Evolutionary conservation across 2,329 filamentous ascomycete species (phyloP).

Genomic region (Colletotrichum siamense): DNA sequence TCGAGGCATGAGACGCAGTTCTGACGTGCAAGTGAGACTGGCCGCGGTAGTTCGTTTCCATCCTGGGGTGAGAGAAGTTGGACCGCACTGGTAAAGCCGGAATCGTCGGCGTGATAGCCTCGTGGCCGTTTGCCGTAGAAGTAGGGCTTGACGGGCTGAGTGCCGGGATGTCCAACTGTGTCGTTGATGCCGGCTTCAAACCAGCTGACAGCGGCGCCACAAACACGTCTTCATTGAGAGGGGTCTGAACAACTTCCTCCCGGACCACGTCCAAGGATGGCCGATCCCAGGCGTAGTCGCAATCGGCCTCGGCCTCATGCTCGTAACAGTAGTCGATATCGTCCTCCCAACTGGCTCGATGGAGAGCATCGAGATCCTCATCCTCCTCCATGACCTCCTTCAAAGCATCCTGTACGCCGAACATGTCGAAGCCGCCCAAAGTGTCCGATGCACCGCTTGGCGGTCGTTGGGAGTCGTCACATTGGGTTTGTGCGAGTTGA

Average conservation of each 20-base stretch:
- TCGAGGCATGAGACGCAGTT: conserved; percentile 53
- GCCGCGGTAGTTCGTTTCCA: conserved; percentile 36
- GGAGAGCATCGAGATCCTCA: conserved; percentile 31
- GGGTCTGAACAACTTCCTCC: conserved; percentile 32
- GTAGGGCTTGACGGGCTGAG: conserved; percentile 55
- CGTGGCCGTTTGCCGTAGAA: conserved; percentile 44
- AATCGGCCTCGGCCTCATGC: conserved; percentile 70
- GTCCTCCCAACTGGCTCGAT: conserved; percentile 66
- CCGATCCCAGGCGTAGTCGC: conserved; percentile 70
- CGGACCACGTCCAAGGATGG: conserved; percentile 54
- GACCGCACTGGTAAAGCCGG: conserved; percentile 40
- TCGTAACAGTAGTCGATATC: conserved; percentile 76
- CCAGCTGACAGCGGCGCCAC: conserved; percentile 13
- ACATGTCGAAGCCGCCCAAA: conserved; percentile 49
- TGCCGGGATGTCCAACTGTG: conserved; percentile 47
- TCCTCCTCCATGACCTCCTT: conserved; percentile 29
- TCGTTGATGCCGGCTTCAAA: conserved; percentile 5
- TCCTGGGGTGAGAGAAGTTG: conserved; percentile 58
- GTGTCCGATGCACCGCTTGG: conserved; percentile 59
- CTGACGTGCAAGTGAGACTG: conserved; percentile 37
- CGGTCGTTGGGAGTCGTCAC: conserved; percentile 31
- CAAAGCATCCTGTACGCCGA: conserved; percentile 38
- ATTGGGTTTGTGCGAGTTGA: conserved; percentile 39
- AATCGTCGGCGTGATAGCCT: conserved; percentile 50
- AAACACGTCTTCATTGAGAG: conserved; percentile 18